A percentile compares a stretch with the other conserved stretches of the same genome.
These are phyloP conservation scores for Solanum ossicruentum DNA, from an alignment of 257 asterid genomes.

Conservation along the genomic window DNA sequence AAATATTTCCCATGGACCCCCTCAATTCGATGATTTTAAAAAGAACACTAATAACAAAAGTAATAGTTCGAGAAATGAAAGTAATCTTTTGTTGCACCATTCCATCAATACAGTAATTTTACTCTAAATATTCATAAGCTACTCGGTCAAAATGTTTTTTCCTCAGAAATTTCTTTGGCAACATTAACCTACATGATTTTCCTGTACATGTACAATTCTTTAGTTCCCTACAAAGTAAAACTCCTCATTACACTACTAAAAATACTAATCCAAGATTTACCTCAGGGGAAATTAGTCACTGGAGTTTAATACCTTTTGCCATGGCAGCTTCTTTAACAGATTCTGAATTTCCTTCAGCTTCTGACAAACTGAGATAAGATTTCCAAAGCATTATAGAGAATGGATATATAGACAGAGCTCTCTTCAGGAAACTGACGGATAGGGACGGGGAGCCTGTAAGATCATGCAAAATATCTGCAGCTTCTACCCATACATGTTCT, in stretches of 20 bases:
- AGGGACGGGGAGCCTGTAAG: conserved; percentile 7
- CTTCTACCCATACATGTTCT: conserved; percentile 30
- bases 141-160: neutral
- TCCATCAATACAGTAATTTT: neutral
- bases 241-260: neutral
- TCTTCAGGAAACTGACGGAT: conserved; percentile 16
- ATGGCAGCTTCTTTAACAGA: conserved; percentile 21
- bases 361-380: conserved; percentile 12
- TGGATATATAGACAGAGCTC: conserved; percentile 27
- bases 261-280: neutral
- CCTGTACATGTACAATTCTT: neutral
- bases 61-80: neutral
- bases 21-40: too few species aligned
- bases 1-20: too few species aligned
- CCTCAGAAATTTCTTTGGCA: neutral
- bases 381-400: conserved; percentile 30
- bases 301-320: conserved; percentile 18
- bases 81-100: neutral
- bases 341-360: neutral
- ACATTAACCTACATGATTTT: neutral
- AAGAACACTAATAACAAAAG: too few species aligned
- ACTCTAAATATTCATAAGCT: neutral
- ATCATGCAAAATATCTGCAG: conserved; percentile 15
- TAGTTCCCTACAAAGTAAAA: neutral
- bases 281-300: neutral